Conservation (phyloP, 495 filamentous ascomycete species). For the Penicillium manginii region DNA sequence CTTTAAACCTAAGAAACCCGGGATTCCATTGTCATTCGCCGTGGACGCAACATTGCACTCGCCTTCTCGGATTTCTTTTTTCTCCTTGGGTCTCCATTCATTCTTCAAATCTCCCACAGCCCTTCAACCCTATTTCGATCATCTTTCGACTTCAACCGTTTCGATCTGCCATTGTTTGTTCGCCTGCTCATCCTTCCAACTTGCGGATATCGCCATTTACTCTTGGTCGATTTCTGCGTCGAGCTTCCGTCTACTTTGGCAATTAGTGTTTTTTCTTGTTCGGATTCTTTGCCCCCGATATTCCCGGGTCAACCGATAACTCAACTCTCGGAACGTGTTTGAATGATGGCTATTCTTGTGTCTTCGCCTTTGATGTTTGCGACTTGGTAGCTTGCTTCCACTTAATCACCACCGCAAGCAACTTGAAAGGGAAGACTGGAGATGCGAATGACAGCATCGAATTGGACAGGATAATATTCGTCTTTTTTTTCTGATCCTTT, state of each 20-base stretch:
- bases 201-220: conserved; percentile 7
- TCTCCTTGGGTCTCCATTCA: conserved; percentile 42
- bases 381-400: conserved; percentile 6
- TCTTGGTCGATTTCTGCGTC: conserved; percentile 8
- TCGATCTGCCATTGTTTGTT: conserved; percentile 35
- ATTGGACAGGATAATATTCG: conserved; percentile 21
- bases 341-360: conserved; percentile 46
- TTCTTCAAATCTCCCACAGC: conserved; percentile 41
- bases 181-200: conserved; percentile 19
- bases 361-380: conserved; percentile 26
- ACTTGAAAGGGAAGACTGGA: conserved; percentile 35
- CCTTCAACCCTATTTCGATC: conserved; percentile 45
- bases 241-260: conserved; percentile 16
- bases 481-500: conserved; percentile 20
- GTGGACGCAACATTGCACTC: conserved; percentile 40
- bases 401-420: conserved; percentile 14
- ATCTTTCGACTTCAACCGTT: conserved; percentile 40
- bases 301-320: conserved; percentile 25
- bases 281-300: conserved; percentile 24
- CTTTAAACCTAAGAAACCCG: conserved; percentile 38
- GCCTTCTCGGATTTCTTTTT: conserved; percentile 46
- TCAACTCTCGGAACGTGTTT: conserved; percentile 37
- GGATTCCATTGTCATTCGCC: conserved; percentile 34
- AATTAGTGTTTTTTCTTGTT: conserved; percentile 19
- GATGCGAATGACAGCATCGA: conserved; percentile 41